Evolutionary conservation across 495 filamentous ascomycete species (phyloP).

Genomic region (Talaromyces adpressus): DNA sequence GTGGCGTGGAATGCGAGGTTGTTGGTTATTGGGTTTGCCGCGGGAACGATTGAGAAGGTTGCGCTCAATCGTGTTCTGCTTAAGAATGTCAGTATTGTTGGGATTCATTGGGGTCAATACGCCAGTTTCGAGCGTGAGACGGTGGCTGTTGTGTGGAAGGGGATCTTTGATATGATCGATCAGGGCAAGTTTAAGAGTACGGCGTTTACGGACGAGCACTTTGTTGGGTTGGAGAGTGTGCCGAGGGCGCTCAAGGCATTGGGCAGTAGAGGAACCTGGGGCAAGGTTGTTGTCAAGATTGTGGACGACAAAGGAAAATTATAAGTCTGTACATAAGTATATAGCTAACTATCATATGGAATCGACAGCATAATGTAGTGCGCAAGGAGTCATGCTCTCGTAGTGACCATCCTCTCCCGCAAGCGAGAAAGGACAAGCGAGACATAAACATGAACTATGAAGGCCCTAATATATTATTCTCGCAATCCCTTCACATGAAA

Average conservation of each 20-base stretch:
- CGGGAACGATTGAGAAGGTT: constrained; percentile 82
- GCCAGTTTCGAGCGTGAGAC: constrained; percentile 62
- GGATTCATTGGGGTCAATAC: constrained; percentile 89
- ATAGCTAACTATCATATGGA: not conserved
- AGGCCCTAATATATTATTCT: constrained; percentile 38
- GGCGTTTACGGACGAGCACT: constrained; percentile 73
- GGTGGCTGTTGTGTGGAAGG: constrained; percentile 70
- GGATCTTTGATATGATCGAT: constrained; percentile 67
- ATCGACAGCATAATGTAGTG: constrained; percentile 26
- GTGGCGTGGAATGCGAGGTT: constrained; percentile 85
- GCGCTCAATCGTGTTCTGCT: constrained; percentile 85
- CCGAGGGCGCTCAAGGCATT: constrained; percentile 69
- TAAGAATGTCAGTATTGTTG: constrained; percentile 89
- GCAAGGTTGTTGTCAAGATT: constrained; percentile 89
- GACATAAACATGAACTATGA: constrained; percentile 43
- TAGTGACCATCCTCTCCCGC: constrained; percentile 12
- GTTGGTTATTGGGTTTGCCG: constrained; percentile 85
- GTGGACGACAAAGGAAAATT: constrained; percentile 50
- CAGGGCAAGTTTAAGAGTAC: constrained; percentile 77
- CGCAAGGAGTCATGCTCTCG: constrained; percentile 49
- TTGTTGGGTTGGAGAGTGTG: constrained; percentile 74
- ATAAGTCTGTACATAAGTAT: not conserved
- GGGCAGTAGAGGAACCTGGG: constrained; percentile 81
- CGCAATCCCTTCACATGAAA: constrained; percentile 23
- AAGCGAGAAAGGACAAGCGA: constrained; percentile 21